A percentile compares a stretch with the other conserved stretches of the same genome.
Conservation (phyloP, 345 rosid genomes). For the Aegle marmelos region DNA sequence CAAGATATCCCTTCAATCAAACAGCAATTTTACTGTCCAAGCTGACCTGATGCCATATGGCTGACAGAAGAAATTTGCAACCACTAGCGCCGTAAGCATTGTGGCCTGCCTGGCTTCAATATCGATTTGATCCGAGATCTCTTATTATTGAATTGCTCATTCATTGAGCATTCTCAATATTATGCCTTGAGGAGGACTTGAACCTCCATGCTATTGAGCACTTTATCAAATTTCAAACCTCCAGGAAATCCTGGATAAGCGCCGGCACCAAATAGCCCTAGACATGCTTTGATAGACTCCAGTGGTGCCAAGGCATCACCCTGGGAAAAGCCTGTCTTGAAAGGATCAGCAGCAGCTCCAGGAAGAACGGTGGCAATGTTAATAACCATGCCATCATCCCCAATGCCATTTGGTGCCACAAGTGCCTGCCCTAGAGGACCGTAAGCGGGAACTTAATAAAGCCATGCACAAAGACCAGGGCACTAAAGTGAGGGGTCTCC, state of each 20-base stretch:
- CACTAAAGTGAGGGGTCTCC: too few species aligned
- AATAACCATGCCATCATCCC: constrained; percentile 19
- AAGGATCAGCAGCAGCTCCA: constrained; percentile 30
- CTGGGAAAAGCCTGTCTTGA: constrained; percentile 16
- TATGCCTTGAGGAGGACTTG: too few species aligned
- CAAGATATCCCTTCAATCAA: background rate
- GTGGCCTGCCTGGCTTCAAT: constrained; percentile 24
- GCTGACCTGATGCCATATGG: constrained; percentile 17
- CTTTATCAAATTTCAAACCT: constrained; percentile 12
- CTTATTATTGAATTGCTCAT: too few species aligned
- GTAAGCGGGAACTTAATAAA: too few species aligned
- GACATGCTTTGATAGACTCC: constrained; percentile 29
- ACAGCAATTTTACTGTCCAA: constrained; percentile 6
- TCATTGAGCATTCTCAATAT: too few species aligned
- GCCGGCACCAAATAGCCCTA: constrained; percentile 27
- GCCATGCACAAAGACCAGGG: too few species aligned
- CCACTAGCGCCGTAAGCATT: constrained; percentile 17
- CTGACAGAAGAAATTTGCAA: constrained; percentile 24
- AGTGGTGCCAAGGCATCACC: constrained; percentile 24
- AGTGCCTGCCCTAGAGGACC: background rate
- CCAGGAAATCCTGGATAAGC: constrained; percentile 33
- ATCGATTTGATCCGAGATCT: too few species aligned
- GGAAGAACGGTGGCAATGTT: constrained; percentile 26
- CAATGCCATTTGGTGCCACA: constrained; percentile 23
- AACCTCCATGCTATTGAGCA: too few species aligned